phyloP scores from a whole-genome alignment of 805 yeast species.

The Ogataea trehaloabstinens region DNA sequence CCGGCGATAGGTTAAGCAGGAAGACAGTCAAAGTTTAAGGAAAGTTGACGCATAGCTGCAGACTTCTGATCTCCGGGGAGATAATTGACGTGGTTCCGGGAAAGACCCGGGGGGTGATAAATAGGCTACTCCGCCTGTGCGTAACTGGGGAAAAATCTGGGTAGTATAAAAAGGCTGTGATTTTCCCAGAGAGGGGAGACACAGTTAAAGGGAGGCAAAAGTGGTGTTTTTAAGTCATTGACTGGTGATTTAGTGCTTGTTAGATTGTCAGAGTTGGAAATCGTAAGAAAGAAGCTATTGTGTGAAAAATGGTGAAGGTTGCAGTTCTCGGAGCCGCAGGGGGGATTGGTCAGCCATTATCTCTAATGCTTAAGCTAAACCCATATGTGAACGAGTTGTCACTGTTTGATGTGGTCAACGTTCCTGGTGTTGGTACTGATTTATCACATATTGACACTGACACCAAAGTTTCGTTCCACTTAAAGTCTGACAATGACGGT shows the following conservation, averaged over 20 bases:
- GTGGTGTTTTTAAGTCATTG: no score
- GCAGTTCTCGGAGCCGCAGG: slow-evolving; percentile 90
- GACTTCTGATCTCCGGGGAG: slow-evolving; percentile 3
- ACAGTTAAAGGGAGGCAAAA: background rate
- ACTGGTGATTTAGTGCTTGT: no score
- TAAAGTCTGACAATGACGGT: slow-evolving; percentile 35
- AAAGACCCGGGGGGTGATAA: background rate
- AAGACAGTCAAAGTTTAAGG: no score
- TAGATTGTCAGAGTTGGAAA: no score
- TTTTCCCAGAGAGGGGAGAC: background rate
- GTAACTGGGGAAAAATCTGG: background rate
- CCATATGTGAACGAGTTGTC: slow-evolving; percentile 64
- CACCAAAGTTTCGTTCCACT: slow-evolving; percentile 40
- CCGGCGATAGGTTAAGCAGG: no score
- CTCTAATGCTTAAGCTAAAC: slow-evolving; percentile 72
- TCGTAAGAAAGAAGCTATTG: no score
- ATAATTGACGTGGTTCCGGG: background rate
- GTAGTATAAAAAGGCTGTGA: background rate
- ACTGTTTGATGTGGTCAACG: slow-evolving; percentile 79
- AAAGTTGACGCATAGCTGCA: background rate
- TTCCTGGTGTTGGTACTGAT: slow-evolving; percentile 88
- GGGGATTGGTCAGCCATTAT: slow-evolving; percentile 92
- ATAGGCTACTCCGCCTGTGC: slow-evolving; percentile 2
- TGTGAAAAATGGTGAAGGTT: slow-evolving; percentile 31
- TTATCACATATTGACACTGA: slow-evolving; percentile 70